phyloP scores from a whole-genome alignment of 768 basidiomycete genomes.

The Kwoniella dendrophila region DNA sequence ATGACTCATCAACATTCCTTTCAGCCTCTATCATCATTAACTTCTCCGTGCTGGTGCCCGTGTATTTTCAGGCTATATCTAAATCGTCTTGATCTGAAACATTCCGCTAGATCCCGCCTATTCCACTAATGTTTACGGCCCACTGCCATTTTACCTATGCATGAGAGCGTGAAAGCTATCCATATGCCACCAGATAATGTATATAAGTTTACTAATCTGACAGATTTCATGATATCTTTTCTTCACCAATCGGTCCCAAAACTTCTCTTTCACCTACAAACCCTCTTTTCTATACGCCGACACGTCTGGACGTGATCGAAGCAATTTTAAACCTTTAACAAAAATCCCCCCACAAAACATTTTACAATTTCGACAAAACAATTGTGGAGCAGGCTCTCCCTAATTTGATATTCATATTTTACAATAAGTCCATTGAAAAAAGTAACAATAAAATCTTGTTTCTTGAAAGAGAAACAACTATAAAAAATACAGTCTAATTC shows the following conservation, averaged over 20 bases:
- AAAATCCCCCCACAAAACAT: too few relatives aligned
- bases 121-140: too few relatives aligned
- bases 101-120: conserved; percentile 6
- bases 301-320: conserved; percentile 35
- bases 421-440: background rate
- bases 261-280: background rate
- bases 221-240: background rate
- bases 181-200: background rate
- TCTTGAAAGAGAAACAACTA: background rate
- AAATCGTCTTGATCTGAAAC: conserved; percentile 8
- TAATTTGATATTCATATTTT: background rate
- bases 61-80: background rate
- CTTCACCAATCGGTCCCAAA: conserved; percentile 14
- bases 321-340: conserved; percentile 1
- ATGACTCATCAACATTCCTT: too few relatives aligned
- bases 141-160: too few relatives aligned
- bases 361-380: too few relatives aligned
- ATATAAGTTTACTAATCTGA: background rate
- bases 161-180: too few relatives aligned
- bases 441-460: background rate
- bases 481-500: background rate
- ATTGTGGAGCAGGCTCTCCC: too few relatives aligned
- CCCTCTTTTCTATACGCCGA: conserved; percentile 5
- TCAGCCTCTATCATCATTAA: background rate
- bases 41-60: background rate